Conservation (phyloP, 2,329 filamentous ascomycete genomes). For the Cyphellophora europaea region DNA sequence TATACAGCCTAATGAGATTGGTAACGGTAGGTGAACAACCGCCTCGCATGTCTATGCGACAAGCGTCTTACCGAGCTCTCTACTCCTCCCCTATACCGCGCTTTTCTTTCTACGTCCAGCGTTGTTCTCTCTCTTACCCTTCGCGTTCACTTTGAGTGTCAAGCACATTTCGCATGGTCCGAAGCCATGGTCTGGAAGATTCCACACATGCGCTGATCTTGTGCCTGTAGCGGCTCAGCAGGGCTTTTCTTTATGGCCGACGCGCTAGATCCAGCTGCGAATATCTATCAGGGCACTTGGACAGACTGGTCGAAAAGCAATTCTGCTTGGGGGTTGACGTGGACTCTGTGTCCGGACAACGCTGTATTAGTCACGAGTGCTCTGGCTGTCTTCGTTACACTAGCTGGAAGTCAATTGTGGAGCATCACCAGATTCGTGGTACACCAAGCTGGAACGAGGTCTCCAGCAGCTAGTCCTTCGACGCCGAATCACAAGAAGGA, state of each 20-base stretch:
- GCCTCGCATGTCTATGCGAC: no score
- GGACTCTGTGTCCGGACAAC: constrained; percentile 10
- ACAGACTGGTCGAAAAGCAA: constrained; percentile 11
- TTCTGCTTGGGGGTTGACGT: constrained; percentile 11
- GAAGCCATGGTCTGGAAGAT: no score
- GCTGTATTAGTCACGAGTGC: constrained; percentile 12
- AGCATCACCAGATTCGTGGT: constrained; percentile 10
- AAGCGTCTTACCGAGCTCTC: no score
- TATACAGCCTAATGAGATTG: no score
- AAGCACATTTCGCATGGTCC: no score
- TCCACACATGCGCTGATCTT: no score
- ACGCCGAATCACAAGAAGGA: constrained; percentile 12
- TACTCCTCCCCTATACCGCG: no score
- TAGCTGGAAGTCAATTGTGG: constrained; percentile 11
- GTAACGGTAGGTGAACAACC: no score
- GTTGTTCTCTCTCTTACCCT: no score
- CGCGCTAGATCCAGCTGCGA: constrained; percentile 2
- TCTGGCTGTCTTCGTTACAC: constrained; percentile 11
- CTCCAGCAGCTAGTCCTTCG: constrained; percentile 1
- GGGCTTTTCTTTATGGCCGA: constrained; percentile 6
- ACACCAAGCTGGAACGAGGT: constrained; percentile 6
- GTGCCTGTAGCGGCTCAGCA: no score
- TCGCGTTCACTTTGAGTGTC: no score
- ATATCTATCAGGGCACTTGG: constrained; percentile 11
- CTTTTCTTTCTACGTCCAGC: no score